Percentiles rank a stretch among this genome's conserved stretches.
These are phyloP conservation scores for Cenchrus fungigraminus DNA, from an alignment of 176 grass and related monocot species.

Conservation along the genomic window DNA sequence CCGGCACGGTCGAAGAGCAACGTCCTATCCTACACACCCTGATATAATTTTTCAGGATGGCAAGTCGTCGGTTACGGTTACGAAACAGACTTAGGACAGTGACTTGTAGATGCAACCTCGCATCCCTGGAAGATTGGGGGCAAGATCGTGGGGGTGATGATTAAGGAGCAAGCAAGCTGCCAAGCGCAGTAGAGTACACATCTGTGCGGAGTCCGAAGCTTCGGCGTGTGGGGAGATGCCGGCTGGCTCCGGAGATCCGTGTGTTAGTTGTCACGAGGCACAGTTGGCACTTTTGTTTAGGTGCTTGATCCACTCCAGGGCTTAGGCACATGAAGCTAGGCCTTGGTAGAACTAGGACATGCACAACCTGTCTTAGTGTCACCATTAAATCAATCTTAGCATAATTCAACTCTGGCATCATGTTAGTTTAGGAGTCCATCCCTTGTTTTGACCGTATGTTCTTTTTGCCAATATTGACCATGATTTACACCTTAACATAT, in stretches of 20 bases:
- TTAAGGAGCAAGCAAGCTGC: slow-evolving; percentile 3
- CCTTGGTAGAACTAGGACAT: not conserved
- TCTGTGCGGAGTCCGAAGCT: slow-evolving; percentile 2
- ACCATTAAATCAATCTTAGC: not conserved
- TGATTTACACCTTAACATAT: not conserved
- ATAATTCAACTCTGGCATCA: not conserved
- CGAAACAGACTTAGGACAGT: slow-evolving; percentile 12
- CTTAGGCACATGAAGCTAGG: not conserved
- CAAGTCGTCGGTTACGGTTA: slow-evolving; percentile 3
- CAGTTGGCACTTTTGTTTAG: slow-evolving; percentile 1
- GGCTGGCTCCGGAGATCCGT: not conserved
- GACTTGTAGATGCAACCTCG: slow-evolving; percentile 42
- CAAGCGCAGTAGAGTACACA: not conserved
- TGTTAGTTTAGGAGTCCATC: not conserved
- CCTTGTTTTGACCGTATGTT: not conserved
- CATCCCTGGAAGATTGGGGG: not conserved
- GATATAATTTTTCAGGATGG: not conserved
- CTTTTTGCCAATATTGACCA: not conserved
- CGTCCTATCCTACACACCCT: not conserved
- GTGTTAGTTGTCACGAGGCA: not conserved
- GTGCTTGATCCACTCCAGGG: not conserved
- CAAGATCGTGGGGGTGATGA: not conserved
- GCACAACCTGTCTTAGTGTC: not conserved
- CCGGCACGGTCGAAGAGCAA: not conserved
- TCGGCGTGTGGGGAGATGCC: not conserved